Evolutionary conservation across 495 filamentous ascomycete genomes (phyloP).

Genomic region (Lophiostoma macrostomum): DNA sequence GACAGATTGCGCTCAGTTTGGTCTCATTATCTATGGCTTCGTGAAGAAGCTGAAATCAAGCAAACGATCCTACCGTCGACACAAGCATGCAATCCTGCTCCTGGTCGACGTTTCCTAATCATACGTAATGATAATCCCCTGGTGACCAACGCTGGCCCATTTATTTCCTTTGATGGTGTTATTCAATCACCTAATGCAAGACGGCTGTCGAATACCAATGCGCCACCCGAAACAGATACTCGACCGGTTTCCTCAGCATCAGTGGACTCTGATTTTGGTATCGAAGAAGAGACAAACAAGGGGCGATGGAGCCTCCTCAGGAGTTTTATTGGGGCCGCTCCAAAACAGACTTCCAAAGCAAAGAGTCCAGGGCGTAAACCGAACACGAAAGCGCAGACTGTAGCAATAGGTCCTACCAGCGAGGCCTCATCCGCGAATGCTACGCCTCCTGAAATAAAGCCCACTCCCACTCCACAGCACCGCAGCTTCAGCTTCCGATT

Average conservation of each 20-base stretch:
- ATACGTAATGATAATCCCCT: conserved; percentile 77
- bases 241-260: conserved; percentile 32
- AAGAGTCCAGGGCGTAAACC: conserved; percentile 26
- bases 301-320: conserved; percentile 69
- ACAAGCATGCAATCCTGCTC: conserved; percentile 80
- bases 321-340: conserved; percentile 55
- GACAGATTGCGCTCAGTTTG: conserved; percentile 70
- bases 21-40: conserved; percentile 74
- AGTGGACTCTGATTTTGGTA: conserved; percentile 22
- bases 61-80: conserved; percentile 64
- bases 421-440: background rate
- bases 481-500: conserved; percentile 72
- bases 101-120: conserved; percentile 87
- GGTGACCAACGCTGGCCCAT: conserved; percentile 48
- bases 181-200: conserved; percentile 45
- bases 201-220: conserved; percentile 35
- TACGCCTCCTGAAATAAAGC: conserved; percentile 1
- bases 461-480: conserved; percentile 49
- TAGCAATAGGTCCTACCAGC: background rate
- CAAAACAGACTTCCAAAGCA: conserved; percentile 27
- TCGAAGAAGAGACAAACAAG: conserved; percentile 43
- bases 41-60: conserved; percentile 58
- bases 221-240: conserved; percentile 25
- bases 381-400: background rate
- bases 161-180: conserved; percentile 65